Conservation (phyloP, 129 eudicot species). For the Pittosporum tobira region DNA sequence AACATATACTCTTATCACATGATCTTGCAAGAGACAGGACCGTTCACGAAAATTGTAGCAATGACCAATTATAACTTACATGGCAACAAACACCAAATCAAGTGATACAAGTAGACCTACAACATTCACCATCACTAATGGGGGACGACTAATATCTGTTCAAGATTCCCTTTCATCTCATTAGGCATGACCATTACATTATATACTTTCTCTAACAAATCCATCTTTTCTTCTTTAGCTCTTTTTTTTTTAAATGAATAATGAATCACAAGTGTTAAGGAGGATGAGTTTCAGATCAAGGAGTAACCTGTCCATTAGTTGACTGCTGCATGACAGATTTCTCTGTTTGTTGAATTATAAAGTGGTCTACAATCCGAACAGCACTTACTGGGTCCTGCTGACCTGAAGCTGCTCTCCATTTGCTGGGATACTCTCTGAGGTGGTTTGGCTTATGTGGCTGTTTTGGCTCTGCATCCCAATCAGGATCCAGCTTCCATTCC, state of each 20-base stretch:
- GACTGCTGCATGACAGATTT: conserved; percentile 23
- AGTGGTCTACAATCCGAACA: conserved; percentile 72
- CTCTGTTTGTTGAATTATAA: conserved; percentile 48
- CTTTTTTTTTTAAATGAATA: no score
- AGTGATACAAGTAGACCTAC: no score
- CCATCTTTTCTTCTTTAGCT: not conserved
- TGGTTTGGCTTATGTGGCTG: conserved; percentile 53
- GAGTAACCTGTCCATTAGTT: conserved; percentile 43
- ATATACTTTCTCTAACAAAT: not conserved
- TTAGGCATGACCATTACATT: no score
- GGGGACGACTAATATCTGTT: not conserved
- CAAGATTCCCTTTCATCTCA: no score
- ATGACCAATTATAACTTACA: not conserved
- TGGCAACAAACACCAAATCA: not conserved
- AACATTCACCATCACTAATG: not conserved
- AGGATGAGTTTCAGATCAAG: conserved; percentile 17
- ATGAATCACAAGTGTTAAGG: no score
- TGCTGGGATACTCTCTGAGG: conserved; percentile 68
- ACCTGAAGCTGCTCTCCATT: conserved; percentile 66
- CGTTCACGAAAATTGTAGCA: not conserved
- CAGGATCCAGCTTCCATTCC: conserved; percentile 94
- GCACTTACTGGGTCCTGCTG: conserved; percentile 83
- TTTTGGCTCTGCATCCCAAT: conserved; percentile 74
- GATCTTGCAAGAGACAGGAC: not conserved
- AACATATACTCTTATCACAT: not conserved